phyloP scores from a whole-genome alignment of 768 basidiomycete genomes.

The Suillus hirtellus region DNA sequence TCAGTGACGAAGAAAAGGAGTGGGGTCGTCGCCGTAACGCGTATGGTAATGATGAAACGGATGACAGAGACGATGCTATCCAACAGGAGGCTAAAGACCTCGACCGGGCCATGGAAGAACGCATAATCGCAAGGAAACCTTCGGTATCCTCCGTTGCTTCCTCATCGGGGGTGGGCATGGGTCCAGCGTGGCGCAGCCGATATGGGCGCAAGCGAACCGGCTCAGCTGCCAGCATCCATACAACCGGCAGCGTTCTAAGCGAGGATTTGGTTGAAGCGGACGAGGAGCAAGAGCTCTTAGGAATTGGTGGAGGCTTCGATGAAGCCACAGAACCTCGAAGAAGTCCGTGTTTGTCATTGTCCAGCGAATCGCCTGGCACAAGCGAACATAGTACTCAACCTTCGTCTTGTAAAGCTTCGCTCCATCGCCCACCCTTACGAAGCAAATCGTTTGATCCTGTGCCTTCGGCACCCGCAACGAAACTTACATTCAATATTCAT shows the following conservation, averaged over 20 bases:
- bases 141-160: constrained; percentile 67
- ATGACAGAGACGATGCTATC: constrained; percentile 55
- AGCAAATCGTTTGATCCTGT: constrained; percentile 28
- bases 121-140: constrained; percentile 70
- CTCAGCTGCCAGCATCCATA: constrained; percentile 72
- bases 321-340: constrained; percentile 35
- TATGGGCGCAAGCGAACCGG: constrained; percentile 73
- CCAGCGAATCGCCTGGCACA: constrained; percentile 37
- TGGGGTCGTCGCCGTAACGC: constrained; percentile 71
- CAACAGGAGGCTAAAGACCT: constrained; percentile 81
- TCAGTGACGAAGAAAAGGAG: constrained; percentile 73
- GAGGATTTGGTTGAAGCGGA: constrained; percentile 83
- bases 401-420: constrained; percentile 9
- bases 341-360: constrained; percentile 31
- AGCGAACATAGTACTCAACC: constrained; percentile 31
- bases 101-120: constrained; percentile 87
- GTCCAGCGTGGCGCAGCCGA: constrained; percentile 61
- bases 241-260: constrained; percentile 68
- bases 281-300: constrained; percentile 72
- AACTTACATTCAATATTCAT: constrained; percentile 51
- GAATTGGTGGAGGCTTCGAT: constrained; percentile 66
- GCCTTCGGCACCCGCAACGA: constrained; percentile 59
- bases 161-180: constrained; percentile 59
- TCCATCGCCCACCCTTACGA: constrained; percentile 12
- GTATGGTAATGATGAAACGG: constrained; percentile 43